Percentiles rank a stretch among this genome's conserved stretches.
These are phyloP conservation scores for Pachysandra terminalis DNA, from an alignment of 164 flowering plant species.

Conservation along the genomic window DNA sequence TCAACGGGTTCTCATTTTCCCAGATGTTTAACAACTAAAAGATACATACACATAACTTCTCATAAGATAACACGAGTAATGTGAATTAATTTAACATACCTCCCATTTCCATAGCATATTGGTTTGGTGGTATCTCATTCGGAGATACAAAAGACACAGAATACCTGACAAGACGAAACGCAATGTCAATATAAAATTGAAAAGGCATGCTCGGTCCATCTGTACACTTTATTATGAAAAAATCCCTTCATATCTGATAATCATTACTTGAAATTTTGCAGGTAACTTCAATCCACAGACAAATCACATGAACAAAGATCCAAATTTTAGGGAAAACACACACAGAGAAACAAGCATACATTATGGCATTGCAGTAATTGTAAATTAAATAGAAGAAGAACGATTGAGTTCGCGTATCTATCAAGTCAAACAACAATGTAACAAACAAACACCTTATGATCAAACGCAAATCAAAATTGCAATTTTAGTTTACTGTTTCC, in stretches of 20 bases:
- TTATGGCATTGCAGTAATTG: too few species aligned
- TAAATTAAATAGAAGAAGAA: too few species aligned
- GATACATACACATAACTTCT: too few species aligned
- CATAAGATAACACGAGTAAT: too few species aligned
- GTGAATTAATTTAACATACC: conserved; percentile 25
- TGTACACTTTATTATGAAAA: neutral
- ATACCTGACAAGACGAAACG: conserved; percentile 54
- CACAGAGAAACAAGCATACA: too few species aligned
- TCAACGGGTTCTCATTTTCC: neutral
- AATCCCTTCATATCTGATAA: neutral
- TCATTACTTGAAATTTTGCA: neutral
- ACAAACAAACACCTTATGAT: too few species aligned
- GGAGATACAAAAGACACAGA: conserved; percentile 63
- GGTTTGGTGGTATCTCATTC: conserved; percentile 62
- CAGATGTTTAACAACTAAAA: too few species aligned
- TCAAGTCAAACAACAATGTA: too few species aligned
- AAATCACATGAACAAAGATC: neutral
- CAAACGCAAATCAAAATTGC: too few species aligned
- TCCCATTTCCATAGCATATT: conserved; percentile 66
- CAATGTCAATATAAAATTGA: conserved; percentile 9
- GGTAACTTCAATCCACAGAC: neutral
- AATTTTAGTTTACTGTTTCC: too few species aligned
- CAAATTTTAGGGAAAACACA: too few species aligned
- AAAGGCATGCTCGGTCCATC: neutral
- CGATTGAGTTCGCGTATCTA: too few species aligned